A percentile compares a stretch with the other conserved stretches of the same genome.
Evolutionary conservation across 306 rosid genomes (phyloP).

Genomic region (Carpinus viminea): DNA sequence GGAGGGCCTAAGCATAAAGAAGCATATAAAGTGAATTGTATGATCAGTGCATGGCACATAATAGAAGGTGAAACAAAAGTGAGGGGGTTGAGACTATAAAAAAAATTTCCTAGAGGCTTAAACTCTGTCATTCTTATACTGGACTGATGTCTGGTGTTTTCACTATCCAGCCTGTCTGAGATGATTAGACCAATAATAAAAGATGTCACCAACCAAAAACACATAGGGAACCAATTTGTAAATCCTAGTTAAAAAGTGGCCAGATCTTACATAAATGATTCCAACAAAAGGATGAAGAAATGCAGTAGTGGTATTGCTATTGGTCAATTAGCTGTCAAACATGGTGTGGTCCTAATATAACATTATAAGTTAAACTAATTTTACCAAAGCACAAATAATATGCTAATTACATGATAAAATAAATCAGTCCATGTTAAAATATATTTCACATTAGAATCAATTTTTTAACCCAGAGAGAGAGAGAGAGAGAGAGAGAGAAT

Average conservation of each 20-base stretch:
- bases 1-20: slow-evolving; percentile 52
- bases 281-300: not conserved
- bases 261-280: not conserved
- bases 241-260: not conserved
- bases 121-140: not conserved
- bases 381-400: not conserved
- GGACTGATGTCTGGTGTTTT: not conserved
- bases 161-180: not conserved
- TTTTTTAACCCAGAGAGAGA: not conserved
- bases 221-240: not conserved
- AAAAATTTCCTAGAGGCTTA: not conserved
- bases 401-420: not conserved
- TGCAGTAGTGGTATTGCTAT: not conserved
- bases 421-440: not conserved
- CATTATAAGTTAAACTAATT: not conserved
- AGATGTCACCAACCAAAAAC: not conserved
- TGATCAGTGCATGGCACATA: slow-evolving; percentile 4
- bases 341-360: not conserved
- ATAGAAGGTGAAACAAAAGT: not conserved
- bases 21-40: slow-evolving; percentile 17
- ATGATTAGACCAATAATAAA: not conserved
- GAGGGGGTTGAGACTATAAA: not conserved
- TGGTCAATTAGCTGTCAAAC: not conserved
- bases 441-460: not conserved
- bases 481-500: not conserved